phyloP scores from a whole-genome alignment of 345 rosid species.

The Melaleuca quinquenervia region DNA sequence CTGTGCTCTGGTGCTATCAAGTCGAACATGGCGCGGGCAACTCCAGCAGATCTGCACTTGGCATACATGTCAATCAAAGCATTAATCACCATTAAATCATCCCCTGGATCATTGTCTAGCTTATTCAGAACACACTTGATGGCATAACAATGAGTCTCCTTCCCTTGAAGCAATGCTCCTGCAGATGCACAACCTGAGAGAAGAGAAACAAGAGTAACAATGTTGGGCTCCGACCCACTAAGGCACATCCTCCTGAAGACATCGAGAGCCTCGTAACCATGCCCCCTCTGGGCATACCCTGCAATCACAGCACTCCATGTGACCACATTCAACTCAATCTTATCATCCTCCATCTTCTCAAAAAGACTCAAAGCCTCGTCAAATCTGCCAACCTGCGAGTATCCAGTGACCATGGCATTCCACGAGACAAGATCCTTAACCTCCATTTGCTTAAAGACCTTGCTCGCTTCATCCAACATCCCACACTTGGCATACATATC shows the following conservation, averaged over 20 bases:
- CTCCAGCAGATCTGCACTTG: slow-evolving; percentile 38
- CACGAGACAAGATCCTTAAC: slow-evolving; percentile 77
- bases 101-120: slow-evolving; percentile 19
- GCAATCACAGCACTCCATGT: slow-evolving; percentile 88
- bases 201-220: slow-evolving; percentile 60
- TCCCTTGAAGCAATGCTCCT: slow-evolving; percentile 59
- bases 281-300: slow-evolving; percentile 70
- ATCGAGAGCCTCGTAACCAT: slow-evolving; percentile 53
- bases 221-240: slow-evolving; percentile 44
- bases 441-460: slow-evolving; percentile 42
- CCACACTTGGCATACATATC: slow-evolving; percentile 84
- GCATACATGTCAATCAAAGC: slow-evolving; percentile 77
- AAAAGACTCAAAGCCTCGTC: slow-evolving; percentile 50
- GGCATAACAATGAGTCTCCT: slow-evolving; percentile 62
- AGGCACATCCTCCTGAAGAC: slow-evolving; percentile 61
- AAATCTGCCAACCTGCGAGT: slow-evolving; percentile 58
- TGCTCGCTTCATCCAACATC: slow-evolving; percentile 49
- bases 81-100: slow-evolving; percentile 46
- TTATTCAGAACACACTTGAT: slow-evolving; percentile 40
- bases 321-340: slow-evolving; percentile 56
- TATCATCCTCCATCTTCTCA: slow-evolving; percentile 51
- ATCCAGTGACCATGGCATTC: slow-evolving; percentile 84
- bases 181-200: slow-evolving; percentile 81
- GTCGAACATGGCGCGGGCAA: slow-evolving; percentile 49
- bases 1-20: slow-evolving; percentile 25